Evolutionary conservation across 169 alveolate species (phyloP), one percentile per base, ranked within the genome.

Genomic region (Eimeria falciformis): DNA sequence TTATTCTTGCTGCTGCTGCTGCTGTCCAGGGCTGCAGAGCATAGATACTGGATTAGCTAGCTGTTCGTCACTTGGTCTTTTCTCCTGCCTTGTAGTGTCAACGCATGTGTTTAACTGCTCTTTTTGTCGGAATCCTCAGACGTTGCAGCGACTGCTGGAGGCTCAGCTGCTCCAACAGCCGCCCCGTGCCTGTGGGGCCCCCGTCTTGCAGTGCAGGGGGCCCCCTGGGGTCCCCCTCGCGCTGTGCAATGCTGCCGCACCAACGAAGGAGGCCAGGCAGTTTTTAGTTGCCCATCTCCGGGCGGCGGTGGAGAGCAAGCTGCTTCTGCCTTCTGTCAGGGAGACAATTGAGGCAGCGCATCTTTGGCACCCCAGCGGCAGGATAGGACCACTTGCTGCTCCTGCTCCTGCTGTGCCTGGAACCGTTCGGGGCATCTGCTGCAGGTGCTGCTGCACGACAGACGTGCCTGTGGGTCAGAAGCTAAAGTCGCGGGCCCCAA

Each of bases 241-340:
- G 0, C 25, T 71, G 23, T 71, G 83, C 50, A 21, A n/a, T 71
- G 83, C 83, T 43, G 83, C 83, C 29, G 83, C 83, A 29, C 83
- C 83, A 12, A 71, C 83, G 25, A 25, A 27, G 1, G 56, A 27
- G 56, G 21, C 83, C 29, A 43, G 58, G 29, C 37, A 18, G 11
- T 71, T 71, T 18, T 18, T 71, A 5, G 11, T 71, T 5, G 11
- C 25, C 29, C 83, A 71, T 27, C 50, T 71, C n/a, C 53, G 25
- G 11, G 83, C 83, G 4, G 83, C 83, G 18, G 83, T 43, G 12
- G 83, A 71, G 11, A 71, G 83, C 83, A 71, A 71, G 25, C 18
- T 71, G 58, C 56, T 71, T 18, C 37, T 71, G 1, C 83, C 83
- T 1, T 71, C 83, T 6, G 83, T 71, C 21, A 12, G 33, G 33